Base-by-base conservation (phyloP, 2,329 filamentous ascomycete genomes). In the Ceratocystis huliohia region DNA sequence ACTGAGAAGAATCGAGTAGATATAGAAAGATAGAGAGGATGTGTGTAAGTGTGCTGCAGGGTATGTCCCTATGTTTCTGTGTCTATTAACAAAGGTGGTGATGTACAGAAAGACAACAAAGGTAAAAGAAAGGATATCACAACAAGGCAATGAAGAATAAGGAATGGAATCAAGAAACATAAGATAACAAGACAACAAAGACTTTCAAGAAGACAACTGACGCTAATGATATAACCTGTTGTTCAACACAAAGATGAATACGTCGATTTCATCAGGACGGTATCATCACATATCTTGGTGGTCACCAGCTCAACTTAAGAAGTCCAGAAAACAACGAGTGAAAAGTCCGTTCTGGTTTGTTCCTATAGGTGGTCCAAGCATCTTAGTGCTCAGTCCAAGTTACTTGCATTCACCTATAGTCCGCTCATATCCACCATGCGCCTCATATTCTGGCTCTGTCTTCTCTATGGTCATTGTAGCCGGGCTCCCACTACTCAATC, bases 341-440 rank as follows among this genome's bases (percentile, higher is more conserved):
- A 59, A 59, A 59, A 59, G 33, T 33, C 20, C 13, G 30, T 59
- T 41, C 3, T 41, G 10, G 37, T 41, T 17, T n/a, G 56, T 37
- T 37, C 33, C 56, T 59, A 59, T 59, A 59, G 56, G 56, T 59
- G 56, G 56, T n/a, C 56, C 15, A 59, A 59, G 56, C 56, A 59
- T 59, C 37, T 13, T 30, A 6, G 56, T 59, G 56, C 56, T 59
- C 56, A 59, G 56, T 59, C 56, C 56, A 59, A 22, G 56, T 59
- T 56, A n/a, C 56, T 59, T 37, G 56, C 56, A 59, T 59, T 28
- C 56, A n/a, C 25, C 3, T 59, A 59, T 59, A 59, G 56, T 59
- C 10, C 56, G 56, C 56, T 8, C 56, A 59, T 59, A 59, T 37
- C 28, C 56, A 59, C 56, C 48, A 59, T 59, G 56, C 56, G 56